Percentiles rank a stretch among this genome's conserved stretches.
Evolutionary conservation across 2,329 filamentous ascomycete genomes (phyloP).

Genomic region (Paraconiothyrium sp.): DNA sequence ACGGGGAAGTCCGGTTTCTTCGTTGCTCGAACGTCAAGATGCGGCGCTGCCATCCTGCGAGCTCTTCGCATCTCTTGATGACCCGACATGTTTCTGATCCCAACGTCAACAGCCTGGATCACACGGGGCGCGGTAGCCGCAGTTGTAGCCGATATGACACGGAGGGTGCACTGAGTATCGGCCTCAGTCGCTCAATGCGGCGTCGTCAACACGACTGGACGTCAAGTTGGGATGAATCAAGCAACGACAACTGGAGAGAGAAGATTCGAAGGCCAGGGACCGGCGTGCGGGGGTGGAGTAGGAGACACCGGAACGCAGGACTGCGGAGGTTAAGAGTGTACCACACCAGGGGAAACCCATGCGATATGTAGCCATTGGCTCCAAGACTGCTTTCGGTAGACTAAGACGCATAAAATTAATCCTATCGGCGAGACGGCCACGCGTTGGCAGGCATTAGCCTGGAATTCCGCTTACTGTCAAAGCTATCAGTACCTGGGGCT

Average conservation of each 20-base stretch:
- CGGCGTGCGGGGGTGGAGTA: not conserved
- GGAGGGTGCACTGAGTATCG: not conserved
- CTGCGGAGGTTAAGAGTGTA: not conserved
- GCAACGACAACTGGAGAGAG: not conserved
- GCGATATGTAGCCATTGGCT: not conserved
- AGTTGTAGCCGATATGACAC: not conserved
- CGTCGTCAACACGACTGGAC: not conserved
- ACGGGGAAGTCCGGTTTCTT: constrained; percentile 17
- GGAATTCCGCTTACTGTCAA: not conserved
- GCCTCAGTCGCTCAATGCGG: not conserved
- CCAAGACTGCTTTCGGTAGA: not conserved
- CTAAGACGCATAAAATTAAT: constrained; percentile 3
- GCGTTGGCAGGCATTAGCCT: not conserved
- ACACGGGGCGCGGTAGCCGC: not conserved
- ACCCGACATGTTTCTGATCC: not conserved
- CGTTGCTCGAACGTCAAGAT: constrained; percentile 4
- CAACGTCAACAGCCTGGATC: not conserved
- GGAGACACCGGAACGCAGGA: not conserved
- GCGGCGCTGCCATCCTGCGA: constrained; percentile 2
- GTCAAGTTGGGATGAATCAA: not conserved
- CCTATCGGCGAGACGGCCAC: not conserved
- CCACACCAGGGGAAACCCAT: not conserved
- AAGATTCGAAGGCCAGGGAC: not conserved
- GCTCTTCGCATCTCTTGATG: not conserved
- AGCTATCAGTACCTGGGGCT: not conserved